phyloP scores from a whole-genome alignment of 2,329 filamentous ascomycete genomes.

The Sporothrix pallida region DNA sequence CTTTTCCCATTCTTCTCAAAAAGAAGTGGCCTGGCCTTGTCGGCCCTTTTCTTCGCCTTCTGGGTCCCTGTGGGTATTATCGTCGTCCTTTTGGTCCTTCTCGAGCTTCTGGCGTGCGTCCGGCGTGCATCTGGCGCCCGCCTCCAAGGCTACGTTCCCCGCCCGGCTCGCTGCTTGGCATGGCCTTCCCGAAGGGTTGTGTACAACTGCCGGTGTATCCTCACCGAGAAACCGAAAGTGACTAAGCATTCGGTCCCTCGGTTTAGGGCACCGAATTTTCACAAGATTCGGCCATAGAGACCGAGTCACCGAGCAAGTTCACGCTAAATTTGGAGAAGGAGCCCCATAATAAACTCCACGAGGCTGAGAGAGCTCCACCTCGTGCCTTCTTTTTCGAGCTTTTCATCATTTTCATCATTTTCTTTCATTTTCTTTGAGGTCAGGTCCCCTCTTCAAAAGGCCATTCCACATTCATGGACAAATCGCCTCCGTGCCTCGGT shows the following conservation, averaged over 20 bases:
- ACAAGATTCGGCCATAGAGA: neutral
- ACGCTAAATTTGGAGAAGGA: slow-evolving; percentile 9
- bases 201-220: neutral
- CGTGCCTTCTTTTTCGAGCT: neutral
- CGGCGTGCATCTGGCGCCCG: neutral
- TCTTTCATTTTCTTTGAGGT: neutral
- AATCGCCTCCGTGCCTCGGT: slow-evolving; percentile 1
- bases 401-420: neutral
- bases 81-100: too few species aligned
- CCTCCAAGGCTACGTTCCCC: slow-evolving; percentile 8
- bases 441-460: too few species aligned
- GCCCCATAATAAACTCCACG: slow-evolving; percentile 8
- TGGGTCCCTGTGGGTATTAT: neutral
- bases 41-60: slow-evolving; percentile 15
- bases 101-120: neutral
- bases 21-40: neutral
- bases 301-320: neutral
- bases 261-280: neutral
- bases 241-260: slow-evolving; percentile 3
- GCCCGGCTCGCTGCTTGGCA: neutral
- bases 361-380: slow-evolving; percentile 7
- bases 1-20: neutral
- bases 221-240: neutral
- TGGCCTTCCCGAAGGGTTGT: neutral
- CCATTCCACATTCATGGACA: slow-evolving; percentile 11